Conservation (phyloP, 2,329 filamentous ascomycete genomes). For the Aureobasidium sp. region DNA sequence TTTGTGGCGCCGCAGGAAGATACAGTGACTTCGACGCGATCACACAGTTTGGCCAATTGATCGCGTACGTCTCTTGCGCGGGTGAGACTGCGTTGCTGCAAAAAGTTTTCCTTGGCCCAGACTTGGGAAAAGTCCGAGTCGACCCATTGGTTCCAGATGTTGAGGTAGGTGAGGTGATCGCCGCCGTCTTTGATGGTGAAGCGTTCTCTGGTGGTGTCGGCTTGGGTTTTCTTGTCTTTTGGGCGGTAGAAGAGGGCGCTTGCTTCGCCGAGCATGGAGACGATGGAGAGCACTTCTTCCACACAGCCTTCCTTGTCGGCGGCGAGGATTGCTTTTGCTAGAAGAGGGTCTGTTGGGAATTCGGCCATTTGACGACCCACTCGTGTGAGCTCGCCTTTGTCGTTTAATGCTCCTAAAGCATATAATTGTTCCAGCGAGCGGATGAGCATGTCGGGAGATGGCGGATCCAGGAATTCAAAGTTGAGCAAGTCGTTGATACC, state of each 20-base stretch:
- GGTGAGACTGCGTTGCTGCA: conserved; percentile 83
- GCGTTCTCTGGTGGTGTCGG: conserved; percentile 78
- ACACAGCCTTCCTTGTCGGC: conserved; percentile 88
- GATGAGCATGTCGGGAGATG: conserved; percentile 81
- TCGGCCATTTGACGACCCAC: conserved; percentile 91
- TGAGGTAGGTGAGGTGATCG: conserved; percentile 79
- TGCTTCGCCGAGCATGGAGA: conserved; percentile 88
- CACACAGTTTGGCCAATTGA: conserved; percentile 84
- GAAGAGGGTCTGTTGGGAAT: conserved; percentile 86
- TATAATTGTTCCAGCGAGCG: conserved; percentile 85
- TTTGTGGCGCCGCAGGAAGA: conserved; percentile 64
- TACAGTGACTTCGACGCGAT: conserved; percentile 74
- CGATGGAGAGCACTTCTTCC: conserved; percentile 83
- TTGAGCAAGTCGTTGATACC: conserved; percentile 88
- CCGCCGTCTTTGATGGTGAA: conserved; percentile 89
- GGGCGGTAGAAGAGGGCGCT: conserved; percentile 87
- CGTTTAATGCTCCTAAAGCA: conserved; percentile 79
- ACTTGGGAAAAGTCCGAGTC: conserved; percentile 81
- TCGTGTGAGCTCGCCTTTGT: conserved; percentile 81
- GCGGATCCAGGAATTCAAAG: conserved; percentile 95
- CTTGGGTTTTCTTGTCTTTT: conserved; percentile 95
- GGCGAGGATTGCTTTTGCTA: conserved; percentile 80
- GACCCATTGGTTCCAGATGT: conserved; percentile 93
- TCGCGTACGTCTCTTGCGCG: conserved; percentile 87
- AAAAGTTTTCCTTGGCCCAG: conserved; percentile 87